These are phyloP conservation scores for Dimocarpus longan DNA, from an alignment of 345 rosid genomes.

Conservation along the genomic window DNA sequence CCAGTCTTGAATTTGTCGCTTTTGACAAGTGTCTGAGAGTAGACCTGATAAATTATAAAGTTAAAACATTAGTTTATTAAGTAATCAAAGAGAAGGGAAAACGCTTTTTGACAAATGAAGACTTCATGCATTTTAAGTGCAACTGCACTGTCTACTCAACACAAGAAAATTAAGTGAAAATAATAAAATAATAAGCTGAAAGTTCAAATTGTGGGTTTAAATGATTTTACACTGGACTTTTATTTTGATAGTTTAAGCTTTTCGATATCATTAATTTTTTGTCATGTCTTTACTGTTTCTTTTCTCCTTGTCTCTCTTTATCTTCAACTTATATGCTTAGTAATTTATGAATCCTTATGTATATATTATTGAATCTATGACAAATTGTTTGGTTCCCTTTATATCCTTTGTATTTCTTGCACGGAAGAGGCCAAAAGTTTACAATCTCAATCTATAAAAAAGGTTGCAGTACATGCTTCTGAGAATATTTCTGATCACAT, in stretches of 20 bases:
- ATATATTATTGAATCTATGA: background rate
- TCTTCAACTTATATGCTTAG: background rate
- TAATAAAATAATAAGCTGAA: background rate
- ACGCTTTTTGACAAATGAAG: background rate
- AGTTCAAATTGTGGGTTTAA: background rate
- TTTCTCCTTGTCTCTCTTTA: background rate
- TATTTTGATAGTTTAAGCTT: no score
- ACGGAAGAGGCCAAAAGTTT: constrained; percentile 82
- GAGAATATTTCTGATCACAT: no score
- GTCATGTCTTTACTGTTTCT: no score
- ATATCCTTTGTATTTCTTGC: constrained; percentile 9
- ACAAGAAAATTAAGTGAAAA: constrained; percentile 1
- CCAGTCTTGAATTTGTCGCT: constrained; percentile 92
- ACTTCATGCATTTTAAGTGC: background rate
- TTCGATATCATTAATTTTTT: no score
- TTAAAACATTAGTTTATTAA: constrained; percentile 15
- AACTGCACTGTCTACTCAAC: background rate
- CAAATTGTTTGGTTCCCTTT: constrained; percentile 4
- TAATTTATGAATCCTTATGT: background rate
- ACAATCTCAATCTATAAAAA: constrained; percentile 34
- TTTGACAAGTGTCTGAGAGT: constrained; percentile 40
- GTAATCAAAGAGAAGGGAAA: background rate
- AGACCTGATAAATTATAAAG: constrained; percentile 51
- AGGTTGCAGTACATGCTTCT: constrained; percentile 9
- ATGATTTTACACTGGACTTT: no score